These are phyloP conservation scores for Dothideomycetes sp. DNA, from an alignment of 2,329 filamentous ascomycete species.

Conservation along the genomic window DNA sequence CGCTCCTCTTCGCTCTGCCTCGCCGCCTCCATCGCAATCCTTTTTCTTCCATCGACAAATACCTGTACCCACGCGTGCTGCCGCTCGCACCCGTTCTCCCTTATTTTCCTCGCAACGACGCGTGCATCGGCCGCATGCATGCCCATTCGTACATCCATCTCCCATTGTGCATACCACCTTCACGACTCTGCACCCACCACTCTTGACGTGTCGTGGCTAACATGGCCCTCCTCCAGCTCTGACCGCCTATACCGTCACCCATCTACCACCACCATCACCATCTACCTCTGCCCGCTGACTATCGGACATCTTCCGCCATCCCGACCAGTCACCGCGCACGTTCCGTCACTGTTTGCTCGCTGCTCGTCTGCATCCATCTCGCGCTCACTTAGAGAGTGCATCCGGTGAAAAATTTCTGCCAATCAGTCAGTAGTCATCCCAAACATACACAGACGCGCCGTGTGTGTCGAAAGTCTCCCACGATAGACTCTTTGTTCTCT, in stretches of 20 bases:
- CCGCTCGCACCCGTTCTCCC: neutral
- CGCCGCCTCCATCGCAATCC: constrained; percentile 1
- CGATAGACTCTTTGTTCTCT: neutral
- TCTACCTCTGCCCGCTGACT: neutral
- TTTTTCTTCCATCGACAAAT: constrained; percentile 8
- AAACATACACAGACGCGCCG: constrained; percentile 9
- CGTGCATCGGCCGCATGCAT: constrained; percentile 8
- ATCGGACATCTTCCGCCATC: neutral
- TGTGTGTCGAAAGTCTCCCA: constrained; percentile 10
- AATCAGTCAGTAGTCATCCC: constrained; percentile 14
- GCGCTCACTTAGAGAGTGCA: constrained; percentile 5
- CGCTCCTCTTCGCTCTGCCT: neutral
- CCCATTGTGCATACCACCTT: neutral
- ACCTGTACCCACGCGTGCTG: constrained; percentile 2
- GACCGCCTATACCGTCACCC: constrained; percentile 7
- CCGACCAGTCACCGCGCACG: constrained; percentile 1
- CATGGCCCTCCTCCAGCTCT: constrained; percentile 3
- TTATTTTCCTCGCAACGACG: constrained; percentile 2
- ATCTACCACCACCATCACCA: neutral
- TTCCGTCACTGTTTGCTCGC: constrained; percentile 5
- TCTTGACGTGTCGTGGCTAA: neutral
- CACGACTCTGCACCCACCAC: neutral
- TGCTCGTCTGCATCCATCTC: constrained; percentile 1
- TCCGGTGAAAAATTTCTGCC: constrained; percentile 9
- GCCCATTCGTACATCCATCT: constrained; percentile 1